phyloP scores from a whole-genome alignment of 441 rosid species.

The Iberis amara region DNA sequence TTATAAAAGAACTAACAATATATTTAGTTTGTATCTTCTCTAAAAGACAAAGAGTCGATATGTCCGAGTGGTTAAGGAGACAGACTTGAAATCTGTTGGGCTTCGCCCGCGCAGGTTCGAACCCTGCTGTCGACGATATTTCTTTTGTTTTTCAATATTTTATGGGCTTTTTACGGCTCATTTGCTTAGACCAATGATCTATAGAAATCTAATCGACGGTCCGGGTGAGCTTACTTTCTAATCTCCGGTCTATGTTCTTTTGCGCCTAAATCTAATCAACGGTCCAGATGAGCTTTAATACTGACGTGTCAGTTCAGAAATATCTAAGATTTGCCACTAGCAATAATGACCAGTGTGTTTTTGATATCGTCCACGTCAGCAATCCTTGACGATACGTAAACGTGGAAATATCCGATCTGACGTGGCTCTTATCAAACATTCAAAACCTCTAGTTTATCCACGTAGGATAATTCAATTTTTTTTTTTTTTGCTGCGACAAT shows the following conservation, averaged over 20 bases:
- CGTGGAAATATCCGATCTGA: constrained; percentile 32
- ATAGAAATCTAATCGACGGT: constrained; percentile 28
- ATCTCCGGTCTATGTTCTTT: neutral
- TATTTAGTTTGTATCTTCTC: too few species aligned
- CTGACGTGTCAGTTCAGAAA: constrained; percentile 20
- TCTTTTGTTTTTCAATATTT: neutral
- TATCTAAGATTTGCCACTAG: constrained; percentile 23
- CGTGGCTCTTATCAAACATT: constrained; percentile 21
- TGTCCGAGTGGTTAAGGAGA: constrained; percentile 99
- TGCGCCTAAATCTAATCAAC: constrained; percentile 27
- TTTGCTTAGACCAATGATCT: neutral
- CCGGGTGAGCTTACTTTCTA: neutral
- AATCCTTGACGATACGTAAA: constrained; percentile 1
- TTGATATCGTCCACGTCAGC: constrained; percentile 27
- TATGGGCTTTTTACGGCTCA: neutral
- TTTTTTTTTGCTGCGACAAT: constrained; percentile 17
- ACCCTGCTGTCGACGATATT: constrained; percentile 88
- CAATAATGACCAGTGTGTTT: constrained; percentile 11
- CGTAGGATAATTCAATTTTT: constrained; percentile 19
- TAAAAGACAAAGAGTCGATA: constrained; percentile 45
- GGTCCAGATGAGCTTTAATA: constrained; percentile 7
- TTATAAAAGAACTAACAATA: neutral
- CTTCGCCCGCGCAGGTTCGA: constrained; percentile 98
- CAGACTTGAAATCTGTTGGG: constrained; percentile 98
- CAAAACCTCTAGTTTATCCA: constrained; percentile 32